Evolutionary conservation across 345 rosid genomes (phyloP).

Genomic region (Populus simonii): DNA sequence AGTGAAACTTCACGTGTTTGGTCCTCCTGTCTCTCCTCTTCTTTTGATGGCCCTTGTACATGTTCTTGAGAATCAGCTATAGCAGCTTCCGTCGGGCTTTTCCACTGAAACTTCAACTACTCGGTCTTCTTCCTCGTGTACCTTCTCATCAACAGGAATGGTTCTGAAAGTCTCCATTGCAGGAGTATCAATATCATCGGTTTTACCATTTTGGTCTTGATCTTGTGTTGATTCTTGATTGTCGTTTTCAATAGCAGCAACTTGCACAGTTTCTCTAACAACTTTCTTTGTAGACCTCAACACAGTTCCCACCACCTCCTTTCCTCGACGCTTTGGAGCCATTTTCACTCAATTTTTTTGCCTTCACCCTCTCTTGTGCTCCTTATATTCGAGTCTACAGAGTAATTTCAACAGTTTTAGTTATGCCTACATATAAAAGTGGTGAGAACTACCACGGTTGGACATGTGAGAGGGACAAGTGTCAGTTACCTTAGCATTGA

Average conservation of each 20-base stretch:
- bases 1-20: neutral
- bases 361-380: no score
- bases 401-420: neutral
- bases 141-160: conserved; percentile 13
- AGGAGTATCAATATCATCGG: neutral
- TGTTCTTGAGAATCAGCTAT: neutral
- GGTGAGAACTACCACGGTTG: neutral
- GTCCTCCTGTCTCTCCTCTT: neutral
- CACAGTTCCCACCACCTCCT: conserved; percentile 19
- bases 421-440: neutral
- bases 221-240: conserved; percentile 9
- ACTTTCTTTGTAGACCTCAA: conserved; percentile 39
- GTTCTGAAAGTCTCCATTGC: neutral
- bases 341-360: neutral
- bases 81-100: neutral
- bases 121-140: conserved; percentile 1
- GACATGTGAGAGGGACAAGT: conserved; percentile 6
- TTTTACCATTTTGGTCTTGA: neutral
- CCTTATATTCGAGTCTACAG: neutral
- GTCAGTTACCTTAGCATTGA: neutral
- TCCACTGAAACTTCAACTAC: conserved; percentile 1
- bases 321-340: conserved; percentile 42
- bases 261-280: conserved; percentile 36
- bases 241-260: conserved; percentile 19
- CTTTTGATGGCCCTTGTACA: neutral